Evolutionary conservation across 768 basidiomycete species (phyloP).

Genomic region (Mycena latifolia): DNA sequence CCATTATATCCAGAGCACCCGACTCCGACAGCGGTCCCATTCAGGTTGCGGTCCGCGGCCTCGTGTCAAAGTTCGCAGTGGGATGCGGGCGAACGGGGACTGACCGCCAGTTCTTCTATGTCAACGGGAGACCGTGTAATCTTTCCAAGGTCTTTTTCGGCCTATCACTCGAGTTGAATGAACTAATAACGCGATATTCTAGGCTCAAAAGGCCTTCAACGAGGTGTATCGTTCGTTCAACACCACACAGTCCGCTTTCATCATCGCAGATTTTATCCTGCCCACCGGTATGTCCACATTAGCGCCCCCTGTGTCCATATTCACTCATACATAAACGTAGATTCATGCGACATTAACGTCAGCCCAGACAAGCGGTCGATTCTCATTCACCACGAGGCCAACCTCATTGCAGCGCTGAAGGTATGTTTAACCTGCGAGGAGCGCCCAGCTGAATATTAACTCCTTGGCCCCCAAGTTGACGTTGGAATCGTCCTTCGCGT

Average conservation of each 20-base stretch:
- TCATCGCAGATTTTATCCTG: conserved; percentile 86
- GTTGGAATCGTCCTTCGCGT: conserved; percentile 76
- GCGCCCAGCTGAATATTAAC: no score
- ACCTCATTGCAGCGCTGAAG: conserved; percentile 83
- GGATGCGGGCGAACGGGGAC: conserved; percentile 82
- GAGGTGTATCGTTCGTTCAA: conserved; percentile 92
- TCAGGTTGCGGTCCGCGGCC: conserved; percentile 73
- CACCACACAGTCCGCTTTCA: conserved; percentile 78
- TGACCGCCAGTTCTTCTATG: conserved; percentile 93
- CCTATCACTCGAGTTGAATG: not conserved
- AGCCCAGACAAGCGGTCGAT: conserved; percentile 98
- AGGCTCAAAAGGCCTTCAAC: conserved; percentile 92
- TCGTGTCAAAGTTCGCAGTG: conserved; percentile 86
- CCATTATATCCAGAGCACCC: conserved; percentile 5
- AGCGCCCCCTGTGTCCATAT: no score
- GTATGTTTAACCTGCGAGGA: conserved; percentile 51
- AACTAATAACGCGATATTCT: not conserved
- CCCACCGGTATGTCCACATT: conserved; percentile 71
- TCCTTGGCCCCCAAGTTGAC: conserved; percentile 60
- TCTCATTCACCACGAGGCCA: conserved; percentile 88
- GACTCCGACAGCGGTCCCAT: conserved; percentile 42
- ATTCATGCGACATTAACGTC: conserved; percentile 92
- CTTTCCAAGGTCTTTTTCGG: conserved; percentile 69
- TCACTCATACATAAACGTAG: conserved; percentile 49
- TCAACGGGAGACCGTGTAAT: conserved; percentile 93